These are phyloP conservation scores for Guadua angustifolia DNA, from an alignment of 176 grass and related monocot species.

Conservation along the genomic window DNA sequence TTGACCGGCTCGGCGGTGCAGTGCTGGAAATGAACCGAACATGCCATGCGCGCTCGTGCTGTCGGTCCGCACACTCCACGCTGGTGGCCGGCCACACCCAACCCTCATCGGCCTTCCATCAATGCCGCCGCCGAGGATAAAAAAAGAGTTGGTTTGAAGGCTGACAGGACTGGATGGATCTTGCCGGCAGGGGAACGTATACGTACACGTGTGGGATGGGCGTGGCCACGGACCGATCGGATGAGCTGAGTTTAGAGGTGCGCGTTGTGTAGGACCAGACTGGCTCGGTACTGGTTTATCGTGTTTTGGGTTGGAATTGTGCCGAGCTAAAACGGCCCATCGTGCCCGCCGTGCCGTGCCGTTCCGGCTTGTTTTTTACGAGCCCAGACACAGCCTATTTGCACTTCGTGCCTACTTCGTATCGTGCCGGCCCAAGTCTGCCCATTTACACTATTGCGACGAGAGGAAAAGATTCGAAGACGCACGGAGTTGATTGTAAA, in stretches of 20 bases:
- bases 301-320: too few species aligned
- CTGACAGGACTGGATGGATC: neutral
- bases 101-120: slow-evolving; percentile 10
- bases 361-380: too few species aligned
- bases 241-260: neutral
- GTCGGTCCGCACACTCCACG: neutral
- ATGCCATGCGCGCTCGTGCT: neutral
- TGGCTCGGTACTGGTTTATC: too few species aligned
- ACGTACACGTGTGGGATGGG: neutral
- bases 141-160: neutral
- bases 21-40: neutral
- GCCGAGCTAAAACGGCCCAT: fast-evolving
- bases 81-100: slow-evolving; percentile 10
- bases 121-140: neutral
- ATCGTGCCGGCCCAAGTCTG: too few species aligned
- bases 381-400: too few species aligned
- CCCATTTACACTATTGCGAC: too few species aligned
- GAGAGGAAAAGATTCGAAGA: too few species aligned
- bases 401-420: too few species aligned
- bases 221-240: neutral
- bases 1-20: neutral
- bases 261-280: too few species aligned
- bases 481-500: too few species aligned
- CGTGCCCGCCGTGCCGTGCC: too few species aligned
- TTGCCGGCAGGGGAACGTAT: neutral